A percentile compares a stretch with the other conserved stretches of the same genome.
These are phyloP conservation scores for Smithsoniella earleae DNA, from an alignment of 163 green algal genomes.

Conservation along the genomic window DNA sequence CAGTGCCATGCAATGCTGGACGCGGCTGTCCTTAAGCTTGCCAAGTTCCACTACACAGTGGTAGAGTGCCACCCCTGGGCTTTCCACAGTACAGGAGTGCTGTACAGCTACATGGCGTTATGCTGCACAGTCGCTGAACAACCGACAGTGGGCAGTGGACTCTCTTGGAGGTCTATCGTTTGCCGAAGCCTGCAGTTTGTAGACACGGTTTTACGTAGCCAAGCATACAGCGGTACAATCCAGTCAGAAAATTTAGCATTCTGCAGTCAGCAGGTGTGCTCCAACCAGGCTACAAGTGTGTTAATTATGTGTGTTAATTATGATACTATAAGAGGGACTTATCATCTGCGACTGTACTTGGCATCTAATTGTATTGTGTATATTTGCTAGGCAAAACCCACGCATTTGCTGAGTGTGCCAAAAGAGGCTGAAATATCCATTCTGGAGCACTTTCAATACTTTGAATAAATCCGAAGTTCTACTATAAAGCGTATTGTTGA, in stretches of 20 bases:
- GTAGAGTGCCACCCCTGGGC: not conserved
- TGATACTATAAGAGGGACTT: no score
- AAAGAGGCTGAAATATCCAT: no score
- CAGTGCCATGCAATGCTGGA: slow-evolving; percentile 16
- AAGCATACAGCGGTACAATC: not conserved
- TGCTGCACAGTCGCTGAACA: not conserved
- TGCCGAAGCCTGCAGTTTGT: not conserved
- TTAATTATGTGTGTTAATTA: not conserved
- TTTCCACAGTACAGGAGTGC: not conserved
- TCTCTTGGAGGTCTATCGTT: not conserved
- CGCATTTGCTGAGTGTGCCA: no score
- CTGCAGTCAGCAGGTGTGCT: slow-evolving; percentile 21
- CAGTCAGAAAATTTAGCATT: not conserved
- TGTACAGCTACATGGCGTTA: not conserved
- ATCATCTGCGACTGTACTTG: no score
- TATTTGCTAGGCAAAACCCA: not conserved
- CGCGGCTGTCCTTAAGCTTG: not conserved
- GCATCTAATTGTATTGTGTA: not conserved
- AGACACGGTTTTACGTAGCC: slow-evolving; percentile 21
- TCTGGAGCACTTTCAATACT: no score
- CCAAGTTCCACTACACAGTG: slow-evolving; percentile 21
- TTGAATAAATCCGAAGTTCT: no score
- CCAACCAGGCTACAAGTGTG: not conserved
- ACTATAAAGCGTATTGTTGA: no score
- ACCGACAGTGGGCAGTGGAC: not conserved